phyloP scores from a whole-genome alignment of 805 yeast species.

The Starmera caribaea region DNA sequence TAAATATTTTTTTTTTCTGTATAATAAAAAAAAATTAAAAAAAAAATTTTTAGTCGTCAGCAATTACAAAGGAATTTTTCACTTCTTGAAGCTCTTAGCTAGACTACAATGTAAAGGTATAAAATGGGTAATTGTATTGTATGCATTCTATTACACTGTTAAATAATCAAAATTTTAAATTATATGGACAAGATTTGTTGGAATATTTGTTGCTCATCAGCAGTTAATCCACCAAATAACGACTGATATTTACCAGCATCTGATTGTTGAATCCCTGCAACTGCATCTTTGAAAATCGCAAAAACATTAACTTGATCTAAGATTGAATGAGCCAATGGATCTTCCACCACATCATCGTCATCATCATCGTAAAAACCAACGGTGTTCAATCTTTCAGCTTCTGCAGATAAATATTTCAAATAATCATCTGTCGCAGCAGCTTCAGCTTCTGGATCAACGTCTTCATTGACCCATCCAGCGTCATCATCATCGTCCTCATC shows the following conservation, averaged over 20 bases:
- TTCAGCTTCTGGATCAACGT: conserved; percentile 16
- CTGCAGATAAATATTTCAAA: conserved; percentile 36
- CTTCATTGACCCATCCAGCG: conserved; percentile 30
- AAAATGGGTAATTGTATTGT: background rate
- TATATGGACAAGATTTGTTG: conserved; percentile 15
- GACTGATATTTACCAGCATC: conserved; percentile 40
- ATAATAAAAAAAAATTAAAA: background rate
- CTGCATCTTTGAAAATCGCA: conserved; percentile 47
- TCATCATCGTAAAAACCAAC: conserved; percentile 25
- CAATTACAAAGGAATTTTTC: too few species aligned
- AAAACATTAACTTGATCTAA: conserved; percentile 71
- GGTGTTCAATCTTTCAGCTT: conserved; percentile 28
- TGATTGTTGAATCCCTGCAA: conserved; percentile 36
- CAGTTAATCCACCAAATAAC: conserved; percentile 30
- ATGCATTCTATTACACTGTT: conserved; percentile 6
- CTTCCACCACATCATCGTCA: conserved; percentile 74
- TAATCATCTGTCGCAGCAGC: conserved; percentile 32
- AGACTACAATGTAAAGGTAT: background rate
- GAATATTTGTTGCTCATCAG: conserved; percentile 25
- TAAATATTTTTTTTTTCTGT: background rate
- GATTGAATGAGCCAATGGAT: conserved; percentile 69
- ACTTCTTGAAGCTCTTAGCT: too few species aligned
- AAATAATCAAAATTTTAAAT: too few species aligned
- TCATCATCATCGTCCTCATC: conserved; percentile 21
- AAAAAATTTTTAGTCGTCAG: background rate